These are phyloP conservation scores for Paraglomus brasilianum DNA, from an alignment of 192 early-diverging fungal species.

Conservation along the genomic window DNA sequence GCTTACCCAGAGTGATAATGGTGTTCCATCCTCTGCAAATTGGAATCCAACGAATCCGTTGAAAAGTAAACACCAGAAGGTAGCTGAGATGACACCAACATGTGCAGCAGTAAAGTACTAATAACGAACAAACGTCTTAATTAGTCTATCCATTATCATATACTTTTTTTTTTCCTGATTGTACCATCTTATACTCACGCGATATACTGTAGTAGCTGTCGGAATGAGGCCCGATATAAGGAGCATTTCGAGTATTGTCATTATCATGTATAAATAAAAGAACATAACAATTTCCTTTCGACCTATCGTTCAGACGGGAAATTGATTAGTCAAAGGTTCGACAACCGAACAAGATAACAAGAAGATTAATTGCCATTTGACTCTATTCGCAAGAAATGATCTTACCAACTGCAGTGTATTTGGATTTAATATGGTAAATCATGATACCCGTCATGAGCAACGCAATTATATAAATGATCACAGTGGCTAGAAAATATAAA, in stretches of 20 bases:
- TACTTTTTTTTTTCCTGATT: neutral
- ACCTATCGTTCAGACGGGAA: conserved; percentile 44
- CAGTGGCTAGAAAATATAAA: conserved; percentile 58
- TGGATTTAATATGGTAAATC: conserved; percentile 96
- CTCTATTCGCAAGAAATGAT: neutral
- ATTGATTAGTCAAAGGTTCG: neutral
- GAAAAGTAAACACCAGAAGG: conserved; percentile 78
- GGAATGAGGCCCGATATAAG: conserved; percentile 77
- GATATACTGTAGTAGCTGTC: conserved; percentile 56
- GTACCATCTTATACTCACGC: conserved; percentile 40
- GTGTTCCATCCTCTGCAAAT: conserved; percentile 86
- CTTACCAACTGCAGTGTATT: conserved; percentile 96
- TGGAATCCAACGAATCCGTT: conserved; percentile 91
- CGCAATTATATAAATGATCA: conserved; percentile 90
- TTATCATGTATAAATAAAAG: conserved; percentile 79
- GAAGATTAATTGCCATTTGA: too few species aligned
- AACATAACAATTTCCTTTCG: conserved; percentile 92
- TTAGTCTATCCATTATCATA: neutral
- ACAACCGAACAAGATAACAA: too few species aligned
- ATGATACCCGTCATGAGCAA: conserved; percentile 96
- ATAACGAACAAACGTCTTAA: neutral
- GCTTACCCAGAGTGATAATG: conserved; percentile 82
- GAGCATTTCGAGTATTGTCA: conserved; percentile 70
- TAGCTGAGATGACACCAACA: conserved; percentile 68
- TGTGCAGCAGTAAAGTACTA: conserved; percentile 77